Evolutionary conservation across 2,329 filamentous ascomycete genomes (phyloP).

Genomic region (Trichoderma cornu-damae): DNA sequence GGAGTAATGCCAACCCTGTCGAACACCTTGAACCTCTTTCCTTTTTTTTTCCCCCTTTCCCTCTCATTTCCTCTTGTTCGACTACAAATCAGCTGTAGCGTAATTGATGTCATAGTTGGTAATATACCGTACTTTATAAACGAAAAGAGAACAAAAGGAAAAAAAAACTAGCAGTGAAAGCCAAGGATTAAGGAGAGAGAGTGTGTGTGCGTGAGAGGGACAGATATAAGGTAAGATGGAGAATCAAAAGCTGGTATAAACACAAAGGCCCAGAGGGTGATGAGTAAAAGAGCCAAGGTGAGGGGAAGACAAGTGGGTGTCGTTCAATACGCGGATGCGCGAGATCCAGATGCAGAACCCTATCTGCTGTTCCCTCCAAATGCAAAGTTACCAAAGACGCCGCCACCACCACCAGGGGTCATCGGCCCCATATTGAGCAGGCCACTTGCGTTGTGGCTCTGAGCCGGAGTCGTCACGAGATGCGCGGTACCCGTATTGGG

Average conservation of each 20-base stretch:
- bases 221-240: background rate
- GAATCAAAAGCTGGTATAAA: background rate
- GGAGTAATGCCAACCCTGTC: background rate
- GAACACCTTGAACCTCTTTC: background rate
- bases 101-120: background rate
- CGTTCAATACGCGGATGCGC: slow-evolving; percentile 17
- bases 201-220: too few species aligned
- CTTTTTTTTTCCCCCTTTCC: too few species aligned
- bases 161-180: background rate
- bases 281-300: background rate
- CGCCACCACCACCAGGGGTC: slow-evolving; percentile 71
- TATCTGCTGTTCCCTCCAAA: slow-evolving; percentile 42
- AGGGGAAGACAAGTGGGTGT: background rate
- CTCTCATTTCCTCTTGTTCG: too few species aligned
- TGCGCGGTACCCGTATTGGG: slow-evolving; percentile 61
- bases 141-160: background rate
- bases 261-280: background rate
- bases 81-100: background rate
- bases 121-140: background rate
- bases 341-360: slow-evolving; percentile 21
- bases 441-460: slow-evolving; percentile 53
- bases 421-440: slow-evolving; percentile 60
- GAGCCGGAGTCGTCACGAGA: slow-evolving; percentile 45
- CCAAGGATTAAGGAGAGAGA: background rate
- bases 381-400: slow-evolving; percentile 70